A percentile compares a stretch with the other conserved stretches of the same genome.
Conservation (phyloP, 192 early-diverging fungal genomes). For the Podila epigama region DNA sequence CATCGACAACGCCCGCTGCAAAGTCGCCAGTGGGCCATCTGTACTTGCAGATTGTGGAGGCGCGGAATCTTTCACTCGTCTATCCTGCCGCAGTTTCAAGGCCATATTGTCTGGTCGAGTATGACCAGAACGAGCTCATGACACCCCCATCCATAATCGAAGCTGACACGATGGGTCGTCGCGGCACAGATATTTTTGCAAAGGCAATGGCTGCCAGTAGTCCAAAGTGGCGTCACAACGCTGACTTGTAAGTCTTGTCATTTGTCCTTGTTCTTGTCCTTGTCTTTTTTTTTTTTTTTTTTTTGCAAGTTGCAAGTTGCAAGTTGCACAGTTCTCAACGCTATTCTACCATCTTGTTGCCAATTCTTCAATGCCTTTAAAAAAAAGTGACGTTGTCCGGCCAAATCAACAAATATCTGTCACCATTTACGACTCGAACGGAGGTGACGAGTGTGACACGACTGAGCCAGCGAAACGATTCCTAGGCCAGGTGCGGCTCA, state of each 20-base stretch:
- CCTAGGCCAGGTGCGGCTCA: conserved; percentile 53
- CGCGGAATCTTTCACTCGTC: conserved; percentile 45
- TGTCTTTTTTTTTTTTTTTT: not conserved
- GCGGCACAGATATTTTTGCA: conserved; percentile 47
- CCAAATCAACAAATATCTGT: conserved; percentile 42
- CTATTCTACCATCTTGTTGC: not conserved
- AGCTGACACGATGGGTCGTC: conserved; percentile 15
- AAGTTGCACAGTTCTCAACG: not conserved
- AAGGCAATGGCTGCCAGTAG: conserved; percentile 46
- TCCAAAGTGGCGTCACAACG: conserved; percentile 54
- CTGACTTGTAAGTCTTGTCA: conserved; percentile 44
- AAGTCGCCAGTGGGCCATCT: conserved; percentile 37
- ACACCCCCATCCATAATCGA: conserved; percentile 32
- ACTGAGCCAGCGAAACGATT: conserved; percentile 37
- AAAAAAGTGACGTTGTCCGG: conserved; percentile 50
- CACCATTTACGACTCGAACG: conserved; percentile 50
- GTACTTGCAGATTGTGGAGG: conserved; percentile 49
- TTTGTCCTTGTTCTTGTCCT: conserved; percentile 2
- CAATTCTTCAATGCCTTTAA: not conserved
- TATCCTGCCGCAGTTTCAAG: conserved; percentile 41
- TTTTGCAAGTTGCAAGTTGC: not conserved
- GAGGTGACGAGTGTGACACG: conserved; percentile 16
- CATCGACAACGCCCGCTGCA: not conserved
- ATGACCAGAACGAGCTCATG: conserved; percentile 49
- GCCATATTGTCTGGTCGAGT: conserved; percentile 51